Evolutionary conservation across 2,329 filamentous ascomycete species (phyloP).

Genomic region (Sporothrix brunneoviolacea): DNA sequence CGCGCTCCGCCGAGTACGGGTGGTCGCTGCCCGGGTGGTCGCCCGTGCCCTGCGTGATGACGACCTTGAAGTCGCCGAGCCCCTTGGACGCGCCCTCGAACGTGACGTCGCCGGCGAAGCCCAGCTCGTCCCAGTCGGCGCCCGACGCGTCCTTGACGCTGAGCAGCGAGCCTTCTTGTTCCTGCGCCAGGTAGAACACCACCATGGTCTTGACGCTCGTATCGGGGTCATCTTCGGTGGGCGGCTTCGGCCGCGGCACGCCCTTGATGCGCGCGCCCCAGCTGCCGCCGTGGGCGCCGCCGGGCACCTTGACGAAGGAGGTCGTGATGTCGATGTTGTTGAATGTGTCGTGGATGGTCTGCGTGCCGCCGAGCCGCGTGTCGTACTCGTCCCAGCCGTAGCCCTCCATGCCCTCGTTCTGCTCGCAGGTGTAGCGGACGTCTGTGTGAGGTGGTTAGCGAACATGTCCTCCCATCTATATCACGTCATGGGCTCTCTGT

Average conservation of each 20-base stretch:
- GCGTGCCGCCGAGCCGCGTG: slow-evolving; percentile 74
- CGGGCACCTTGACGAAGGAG: slow-evolving; percentile 87
- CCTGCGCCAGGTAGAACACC: slow-evolving; percentile 75
- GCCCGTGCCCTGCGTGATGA: slow-evolving; percentile 64
- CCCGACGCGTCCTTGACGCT: slow-evolving; percentile 53
- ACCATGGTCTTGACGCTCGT: slow-evolving; percentile 64
- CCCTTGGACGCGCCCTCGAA: slow-evolving; percentile 63
- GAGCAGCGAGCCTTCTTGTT: slow-evolving; percentile 57
- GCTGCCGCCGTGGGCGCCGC: slow-evolving; percentile 76
- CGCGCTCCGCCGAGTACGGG: slow-evolving; percentile 59
- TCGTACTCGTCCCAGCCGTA: slow-evolving; percentile 99
- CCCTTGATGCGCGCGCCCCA: slow-evolving; percentile 90
- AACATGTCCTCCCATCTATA: too few species aligned
- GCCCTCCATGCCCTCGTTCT: slow-evolving; percentile 85
- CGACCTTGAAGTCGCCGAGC: slow-evolving; percentile 73
- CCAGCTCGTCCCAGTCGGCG: slow-evolving; percentile 28
- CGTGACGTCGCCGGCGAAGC: slow-evolving; percentile 55
- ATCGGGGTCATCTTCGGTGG: slow-evolving; percentile 50
- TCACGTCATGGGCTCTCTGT: too few species aligned
- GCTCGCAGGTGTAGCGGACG: slow-evolving; percentile 91
- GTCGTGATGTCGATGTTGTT: slow-evolving; percentile 90
- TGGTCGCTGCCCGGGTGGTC: slow-evolving; percentile 59
- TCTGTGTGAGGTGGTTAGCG: slow-evolving; percentile 39
- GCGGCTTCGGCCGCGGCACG: slow-evolving; percentile 47
- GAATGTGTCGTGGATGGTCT: slow-evolving; percentile 82